phyloP scores from a whole-genome alignment of 75 land plant species.

The Cryptomeria japonica region DNA sequence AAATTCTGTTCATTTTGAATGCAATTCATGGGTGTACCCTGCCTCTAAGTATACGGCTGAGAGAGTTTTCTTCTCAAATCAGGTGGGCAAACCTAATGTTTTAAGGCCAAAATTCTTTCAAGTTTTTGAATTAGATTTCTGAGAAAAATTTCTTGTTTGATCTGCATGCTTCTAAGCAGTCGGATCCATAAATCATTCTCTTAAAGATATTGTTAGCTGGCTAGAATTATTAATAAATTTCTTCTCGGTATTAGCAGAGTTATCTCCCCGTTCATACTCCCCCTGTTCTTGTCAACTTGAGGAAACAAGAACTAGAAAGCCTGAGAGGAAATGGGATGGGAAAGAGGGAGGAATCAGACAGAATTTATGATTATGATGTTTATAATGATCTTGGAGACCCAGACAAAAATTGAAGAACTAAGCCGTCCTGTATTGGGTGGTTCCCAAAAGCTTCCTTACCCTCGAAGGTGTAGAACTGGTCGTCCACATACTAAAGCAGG shows the following conservation, averaged over 20 bases:
- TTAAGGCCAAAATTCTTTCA: not conserved
- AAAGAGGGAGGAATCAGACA: slow-evolving; percentile 22
- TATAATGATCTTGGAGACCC: slow-evolving; percentile 59
- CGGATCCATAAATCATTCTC: no score
- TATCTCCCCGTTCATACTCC: slow-evolving; percentile 43
- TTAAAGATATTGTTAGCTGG: not conserved
- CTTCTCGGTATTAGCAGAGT: slow-evolving; percentile 12
- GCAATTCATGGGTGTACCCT: slow-evolving; percentile 23
- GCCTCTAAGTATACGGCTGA: not conserved
- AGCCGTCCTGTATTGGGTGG: slow-evolving; percentile 48
- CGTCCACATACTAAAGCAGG: slow-evolving; percentile 40
- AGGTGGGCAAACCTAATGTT: slow-evolving; percentile 15
- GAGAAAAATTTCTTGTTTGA: no score
- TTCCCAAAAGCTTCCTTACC: slow-evolving; percentile 36
- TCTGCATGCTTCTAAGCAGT: no score
- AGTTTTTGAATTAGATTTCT: no score
- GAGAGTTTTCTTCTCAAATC: slow-evolving; percentile 27
- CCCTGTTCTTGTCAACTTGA: slow-evolving; percentile 23
- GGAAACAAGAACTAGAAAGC: slow-evolving; percentile 28
- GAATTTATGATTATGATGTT: slow-evolving; percentile 49
- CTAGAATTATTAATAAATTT: not conserved
- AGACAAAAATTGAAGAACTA: slow-evolving; percentile 22
- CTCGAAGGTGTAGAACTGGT: slow-evolving; percentile 53
- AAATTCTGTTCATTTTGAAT: slow-evolving; percentile 7
- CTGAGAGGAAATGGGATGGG: slow-evolving; percentile 37